Conservation (phyloP, 768 basidiomycete genomes). For the Crepidotus variabilis region DNA sequence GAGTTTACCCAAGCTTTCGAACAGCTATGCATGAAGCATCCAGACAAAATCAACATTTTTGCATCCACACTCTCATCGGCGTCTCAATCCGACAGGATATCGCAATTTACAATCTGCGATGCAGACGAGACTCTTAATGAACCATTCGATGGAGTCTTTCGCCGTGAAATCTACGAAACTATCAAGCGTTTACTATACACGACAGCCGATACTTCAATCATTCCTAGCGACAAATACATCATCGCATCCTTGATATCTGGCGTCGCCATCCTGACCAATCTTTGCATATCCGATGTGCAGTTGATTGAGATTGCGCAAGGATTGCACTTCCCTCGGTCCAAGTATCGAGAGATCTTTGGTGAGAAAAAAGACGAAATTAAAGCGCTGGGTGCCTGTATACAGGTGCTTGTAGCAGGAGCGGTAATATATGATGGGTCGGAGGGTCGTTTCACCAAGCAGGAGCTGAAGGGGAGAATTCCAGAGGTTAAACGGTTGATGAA, state of each 20-base stretch:
- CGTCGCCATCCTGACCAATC: not conserved
- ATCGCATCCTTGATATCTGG: not conserved
- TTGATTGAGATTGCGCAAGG: not conserved
- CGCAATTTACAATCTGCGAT: not conserved
- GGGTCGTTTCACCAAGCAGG: not conserved
- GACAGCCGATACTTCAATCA: not conserved
- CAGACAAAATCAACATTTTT: not conserved
- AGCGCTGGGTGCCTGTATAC: conserved; percentile 2
- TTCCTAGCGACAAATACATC: not conserved
- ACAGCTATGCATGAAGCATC: not conserved
- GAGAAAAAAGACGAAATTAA: conserved; percentile 2
- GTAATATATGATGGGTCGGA: not conserved
- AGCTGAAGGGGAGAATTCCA: conserved; percentile 4
- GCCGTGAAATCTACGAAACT: not conserved
- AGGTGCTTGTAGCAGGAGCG: not conserved
- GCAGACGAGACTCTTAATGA: not conserved
- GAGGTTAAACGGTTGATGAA: conserved; percentile 2
- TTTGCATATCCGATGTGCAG: conserved; percentile 1
- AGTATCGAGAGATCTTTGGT: not conserved
- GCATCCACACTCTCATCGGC: not conserved
- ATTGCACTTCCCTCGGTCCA: not conserved
- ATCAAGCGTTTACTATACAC: not conserved
- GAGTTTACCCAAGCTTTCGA: not conserved
- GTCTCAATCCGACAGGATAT: not conserved
- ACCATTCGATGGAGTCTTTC: not conserved